A percentile compares a stretch with the other conserved stretches of the same genome.
Evolutionary conservation across 176 grass and related monocot species (phyloP).

Genomic region (Canna indica): DNA sequence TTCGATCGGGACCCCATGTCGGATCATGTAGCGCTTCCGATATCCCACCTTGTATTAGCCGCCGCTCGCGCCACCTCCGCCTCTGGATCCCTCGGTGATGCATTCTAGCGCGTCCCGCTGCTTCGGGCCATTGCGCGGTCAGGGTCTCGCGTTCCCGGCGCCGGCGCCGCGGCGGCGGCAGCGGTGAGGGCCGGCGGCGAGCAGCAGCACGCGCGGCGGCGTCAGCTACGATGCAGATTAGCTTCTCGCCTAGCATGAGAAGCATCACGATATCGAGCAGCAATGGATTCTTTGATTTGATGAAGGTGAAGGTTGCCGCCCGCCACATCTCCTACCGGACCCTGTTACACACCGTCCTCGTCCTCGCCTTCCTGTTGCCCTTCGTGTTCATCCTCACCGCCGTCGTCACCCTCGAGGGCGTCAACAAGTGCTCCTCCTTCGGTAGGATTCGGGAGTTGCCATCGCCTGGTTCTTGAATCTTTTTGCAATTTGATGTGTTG

Average conservation of each 20-base stretch:
- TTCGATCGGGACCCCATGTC: background rate
- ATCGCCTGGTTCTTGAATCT: slow-evolving; percentile 14
- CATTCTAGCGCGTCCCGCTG: background rate
- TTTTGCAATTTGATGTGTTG: background rate
- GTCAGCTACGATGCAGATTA: slow-evolving; percentile 80
- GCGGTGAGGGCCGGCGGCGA: too few species aligned
- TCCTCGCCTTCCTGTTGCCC: slow-evolving; percentile 32
- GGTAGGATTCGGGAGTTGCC: slow-evolving; percentile 25
- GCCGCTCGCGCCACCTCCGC: background rate
- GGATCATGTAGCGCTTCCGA: background rate
- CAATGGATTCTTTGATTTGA: slow-evolving; percentile 73
- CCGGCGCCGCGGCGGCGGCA: slow-evolving; percentile 3
- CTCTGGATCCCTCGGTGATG: background rate
- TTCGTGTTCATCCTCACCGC: slow-evolving; percentile 48
- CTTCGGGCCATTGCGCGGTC: background rate
- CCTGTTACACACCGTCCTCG: slow-evolving; percentile 36
- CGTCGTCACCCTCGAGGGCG: slow-evolving; percentile 81
- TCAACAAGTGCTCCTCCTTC: slow-evolving; percentile 94
- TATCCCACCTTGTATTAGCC: background rate
- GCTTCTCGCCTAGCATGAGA: slow-evolving; percentile 95
- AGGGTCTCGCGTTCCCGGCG: background rate
- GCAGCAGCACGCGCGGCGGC: slow-evolving; percentile 4
- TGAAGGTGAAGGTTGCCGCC: slow-evolving; percentile 80
- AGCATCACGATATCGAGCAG: slow-evolving; percentile 94
- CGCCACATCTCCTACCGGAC: slow-evolving; percentile 35